A percentile compares a stretch with the other conserved stretches of the same genome.
phyloP scores from a whole-genome alignment of 441 rosid genomes.

The Biscutella laevigata region DNA sequence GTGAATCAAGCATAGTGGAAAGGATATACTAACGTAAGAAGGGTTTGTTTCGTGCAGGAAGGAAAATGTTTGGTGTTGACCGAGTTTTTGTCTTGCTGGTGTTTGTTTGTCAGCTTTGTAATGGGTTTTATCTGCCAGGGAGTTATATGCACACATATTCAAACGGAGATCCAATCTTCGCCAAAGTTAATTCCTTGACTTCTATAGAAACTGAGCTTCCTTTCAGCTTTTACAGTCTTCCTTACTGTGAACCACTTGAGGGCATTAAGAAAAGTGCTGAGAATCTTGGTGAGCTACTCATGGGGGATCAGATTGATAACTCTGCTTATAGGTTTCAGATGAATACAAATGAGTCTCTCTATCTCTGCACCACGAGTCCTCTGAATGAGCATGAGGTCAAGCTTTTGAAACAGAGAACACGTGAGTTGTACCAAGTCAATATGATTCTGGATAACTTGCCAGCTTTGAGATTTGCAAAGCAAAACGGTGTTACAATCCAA shows the following conservation, averaged over 20 bases:
- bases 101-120: slow-evolving; percentile 31
- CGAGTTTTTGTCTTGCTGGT: slow-evolving; percentile 40
- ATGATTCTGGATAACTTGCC: slow-evolving; percentile 93
- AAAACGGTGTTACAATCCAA: slow-evolving; percentile 63
- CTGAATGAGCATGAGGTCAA: slow-evolving; percentile 69
- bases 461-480: slow-evolving; percentile 64
- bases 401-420: slow-evolving; percentile 87
- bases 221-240: slow-evolving; percentile 70
- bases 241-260: slow-evolving; percentile 57
- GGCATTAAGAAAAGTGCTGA: slow-evolving; percentile 82
- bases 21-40: background rate
- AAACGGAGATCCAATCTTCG: slow-evolving; percentile 33
- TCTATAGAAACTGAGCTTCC: slow-evolving; percentile 95
- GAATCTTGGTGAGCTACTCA: slow-evolving; percentile 94
- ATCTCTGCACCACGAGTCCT: slow-evolving; percentile 51
- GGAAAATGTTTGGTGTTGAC: slow-evolving; percentile 34
- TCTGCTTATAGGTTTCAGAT: slow-evolving; percentile 78
- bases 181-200: slow-evolving; percentile 88
- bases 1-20: background rate
- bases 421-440: slow-evolving; percentile 81
- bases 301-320: slow-evolving; percentile 96
- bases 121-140: slow-evolving; percentile 84
- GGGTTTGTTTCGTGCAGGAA: slow-evolving; percentile 14
- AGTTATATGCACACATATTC: slow-evolving; percentile 79
- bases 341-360: slow-evolving; percentile 66